Evolutionary conservation across 257 asterid species (phyloP).

Genomic region (Solanum habrochaites): DNA sequence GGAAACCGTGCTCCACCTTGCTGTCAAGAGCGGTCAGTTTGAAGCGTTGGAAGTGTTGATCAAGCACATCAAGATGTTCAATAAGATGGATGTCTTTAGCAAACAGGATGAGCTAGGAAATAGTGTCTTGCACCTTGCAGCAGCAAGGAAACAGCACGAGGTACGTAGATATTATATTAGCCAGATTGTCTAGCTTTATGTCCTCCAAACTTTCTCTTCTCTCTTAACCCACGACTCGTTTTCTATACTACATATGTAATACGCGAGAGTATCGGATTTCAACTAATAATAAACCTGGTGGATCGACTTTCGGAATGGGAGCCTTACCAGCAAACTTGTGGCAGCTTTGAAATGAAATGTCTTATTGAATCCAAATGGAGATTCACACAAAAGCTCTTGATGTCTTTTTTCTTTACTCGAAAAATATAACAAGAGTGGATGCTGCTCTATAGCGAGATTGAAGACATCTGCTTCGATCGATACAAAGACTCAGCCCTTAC

Average conservation of each 20-base stretch:
- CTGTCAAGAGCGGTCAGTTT: conserved; percentile 7
- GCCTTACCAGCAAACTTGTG: not conserved
- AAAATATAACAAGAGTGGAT: too few relatives aligned
- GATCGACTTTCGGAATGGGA: conserved; percentile 23
- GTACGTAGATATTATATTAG: not conserved
- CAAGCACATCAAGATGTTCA: conserved; percentile 6
- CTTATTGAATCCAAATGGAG: conserved; percentile 28
- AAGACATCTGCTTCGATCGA: conserved; percentile 4
- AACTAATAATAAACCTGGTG: not conserved
- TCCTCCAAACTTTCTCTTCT: too few relatives aligned
- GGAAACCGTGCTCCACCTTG: conserved; percentile 23
- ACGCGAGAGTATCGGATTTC: not conserved
- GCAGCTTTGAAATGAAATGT: too few relatives aligned
- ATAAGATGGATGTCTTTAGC: conserved; percentile 7
- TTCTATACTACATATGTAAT: not conserved
- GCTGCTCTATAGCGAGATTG: conserved; percentile 11
- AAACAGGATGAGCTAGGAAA: conserved; percentile 5
- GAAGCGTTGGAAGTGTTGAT: conserved; percentile 7
- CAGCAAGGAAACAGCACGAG: conserved; percentile 33
- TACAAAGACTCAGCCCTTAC: too few relatives aligned
- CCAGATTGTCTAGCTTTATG: too few relatives aligned
- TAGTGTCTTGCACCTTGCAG: conserved; percentile 22
- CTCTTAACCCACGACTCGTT: not conserved
- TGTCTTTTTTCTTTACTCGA: not conserved
- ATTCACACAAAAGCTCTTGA: conserved; percentile 39